These are phyloP conservation scores for Ceratobasidium sp. DNA, from an alignment of 1,284 basidiomycete genomes.

Conservation along the genomic window DNA sequence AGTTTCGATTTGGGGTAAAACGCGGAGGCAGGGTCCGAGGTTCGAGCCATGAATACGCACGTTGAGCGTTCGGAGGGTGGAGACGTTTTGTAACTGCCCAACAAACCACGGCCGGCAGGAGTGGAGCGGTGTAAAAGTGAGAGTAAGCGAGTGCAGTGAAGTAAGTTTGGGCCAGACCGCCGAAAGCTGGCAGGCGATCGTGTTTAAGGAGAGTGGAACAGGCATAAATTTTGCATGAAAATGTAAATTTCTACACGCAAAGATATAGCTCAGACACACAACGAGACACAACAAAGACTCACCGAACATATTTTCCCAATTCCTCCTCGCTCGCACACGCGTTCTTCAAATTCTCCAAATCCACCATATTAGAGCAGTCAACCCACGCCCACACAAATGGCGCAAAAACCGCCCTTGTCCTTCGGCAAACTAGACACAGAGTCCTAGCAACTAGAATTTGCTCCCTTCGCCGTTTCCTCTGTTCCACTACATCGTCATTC, in stretches of 20 bases:
- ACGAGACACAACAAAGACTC: neutral
- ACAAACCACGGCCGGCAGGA: conserved; percentile 10
- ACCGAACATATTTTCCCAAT: conserved; percentile 12
- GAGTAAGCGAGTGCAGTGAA: conserved; percentile 5
- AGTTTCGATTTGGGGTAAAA: neutral
- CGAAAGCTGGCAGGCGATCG: neutral
- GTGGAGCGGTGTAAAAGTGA: neutral
- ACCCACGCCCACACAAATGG: conserved; percentile 13
- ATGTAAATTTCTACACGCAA: neutral
- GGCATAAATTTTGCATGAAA: neutral
- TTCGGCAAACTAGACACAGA: conserved; percentile 14
- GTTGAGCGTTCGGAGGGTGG: conserved; percentile 15
- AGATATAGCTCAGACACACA: too few species aligned
- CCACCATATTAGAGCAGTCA: neutral
- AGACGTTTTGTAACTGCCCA: neutral
- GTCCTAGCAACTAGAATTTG: conserved; percentile 12
- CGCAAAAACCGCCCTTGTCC: neutral
- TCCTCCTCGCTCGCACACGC: neutral
- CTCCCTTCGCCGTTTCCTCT: neutral
- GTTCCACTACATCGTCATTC: neutral
- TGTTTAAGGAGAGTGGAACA: neutral
- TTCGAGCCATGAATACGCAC: conserved; percentile 13
- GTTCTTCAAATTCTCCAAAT: neutral
- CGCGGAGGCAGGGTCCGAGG: conserved; percentile 22
- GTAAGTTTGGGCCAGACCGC: conserved; percentile 21